Evolutionary conservation across 768 basidiomycete genomes (phyloP).

Genomic region (Dacryopinax primogenitus): DNA sequence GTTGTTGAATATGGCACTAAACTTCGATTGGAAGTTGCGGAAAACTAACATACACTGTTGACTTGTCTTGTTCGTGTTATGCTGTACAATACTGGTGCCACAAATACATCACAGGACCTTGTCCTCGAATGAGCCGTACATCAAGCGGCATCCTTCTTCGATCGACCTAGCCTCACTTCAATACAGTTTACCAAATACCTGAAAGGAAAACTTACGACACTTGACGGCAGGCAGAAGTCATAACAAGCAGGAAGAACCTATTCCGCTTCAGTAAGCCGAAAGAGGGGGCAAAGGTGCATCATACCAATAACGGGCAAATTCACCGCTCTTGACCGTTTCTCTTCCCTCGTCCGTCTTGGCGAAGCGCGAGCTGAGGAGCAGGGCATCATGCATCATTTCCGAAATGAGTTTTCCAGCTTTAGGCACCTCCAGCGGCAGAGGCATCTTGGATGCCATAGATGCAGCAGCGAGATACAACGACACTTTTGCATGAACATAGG

Average conservation of each 20-base stretch:
- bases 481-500: conserved; percentile 13
- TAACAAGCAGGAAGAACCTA: conserved; percentile 11
- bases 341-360: conserved; percentile 19
- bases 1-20: neutral
- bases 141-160: conserved; percentile 18
- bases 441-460: conserved; percentile 20
- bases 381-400: conserved; percentile 19
- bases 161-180: conserved; percentile 12
- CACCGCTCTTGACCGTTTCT: conserved; percentile 15
- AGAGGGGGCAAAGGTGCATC: neutral
- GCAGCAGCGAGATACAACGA: conserved; percentile 19
- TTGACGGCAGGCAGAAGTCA: conserved; percentile 18
- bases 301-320: conserved; percentile 19
- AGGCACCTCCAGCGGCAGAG: conserved; percentile 20
- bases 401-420: conserved; percentile 4
- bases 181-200: neutral
- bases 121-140: conserved; percentile 21
- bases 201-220: neutral
- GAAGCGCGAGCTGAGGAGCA: conserved; percentile 19
- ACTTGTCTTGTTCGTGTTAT: neutral
- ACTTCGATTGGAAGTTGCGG: neutral
- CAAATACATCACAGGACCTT: conserved; percentile 14
- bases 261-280: neutral
- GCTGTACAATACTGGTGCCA: neutral
- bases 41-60: neutral